phyloP scores from a whole-genome alignment of 1,139 yeast species.

The Protomyces macrosporus region DNA sequence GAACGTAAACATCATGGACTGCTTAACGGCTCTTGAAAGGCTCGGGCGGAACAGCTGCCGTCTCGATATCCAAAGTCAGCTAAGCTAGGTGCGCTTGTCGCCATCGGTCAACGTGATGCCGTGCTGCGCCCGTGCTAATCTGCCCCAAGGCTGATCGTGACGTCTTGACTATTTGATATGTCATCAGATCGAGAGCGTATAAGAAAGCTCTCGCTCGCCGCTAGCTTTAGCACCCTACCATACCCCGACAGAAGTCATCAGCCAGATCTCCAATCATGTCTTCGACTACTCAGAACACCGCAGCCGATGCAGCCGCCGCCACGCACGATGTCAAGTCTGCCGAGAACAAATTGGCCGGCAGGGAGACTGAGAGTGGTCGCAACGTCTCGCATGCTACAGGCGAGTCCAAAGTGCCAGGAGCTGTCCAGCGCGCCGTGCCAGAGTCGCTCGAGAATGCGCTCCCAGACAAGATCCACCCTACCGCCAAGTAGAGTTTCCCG shows the following conservation, averaged over 20 bases:
- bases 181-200: background rate
- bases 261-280: background rate
- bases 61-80: too few relatives aligned
- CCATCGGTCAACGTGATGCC: too few relatives aligned
- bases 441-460: slow-evolving; percentile 5
- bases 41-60: too few relatives aligned
- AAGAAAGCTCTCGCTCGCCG: background rate
- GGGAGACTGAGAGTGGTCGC: slow-evolving; percentile 4
- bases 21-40: too few relatives aligned
- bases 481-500: background rate
- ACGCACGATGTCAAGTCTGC: background rate
- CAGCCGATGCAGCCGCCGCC: background rate
- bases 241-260: background rate
- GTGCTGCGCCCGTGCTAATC: too few relatives aligned
- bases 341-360: background rate
- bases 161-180: too few relatives aligned
- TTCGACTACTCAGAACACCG: background rate
- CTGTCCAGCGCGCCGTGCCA: slow-evolving; percentile 17
- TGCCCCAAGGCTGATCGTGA: too few relatives aligned
- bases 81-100: too few relatives aligned
- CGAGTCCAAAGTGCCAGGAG: slow-evolving; percentile 10
- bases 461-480: slow-evolving; percentile 10
- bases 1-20: too few relatives aligned
- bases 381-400: slow-evolving; percentile 15
- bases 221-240: background rate